These are phyloP conservation scores for Colletotrichum sp. DNA, from an alignment of 2,329 filamentous ascomycete species.

Conservation along the genomic window DNA sequence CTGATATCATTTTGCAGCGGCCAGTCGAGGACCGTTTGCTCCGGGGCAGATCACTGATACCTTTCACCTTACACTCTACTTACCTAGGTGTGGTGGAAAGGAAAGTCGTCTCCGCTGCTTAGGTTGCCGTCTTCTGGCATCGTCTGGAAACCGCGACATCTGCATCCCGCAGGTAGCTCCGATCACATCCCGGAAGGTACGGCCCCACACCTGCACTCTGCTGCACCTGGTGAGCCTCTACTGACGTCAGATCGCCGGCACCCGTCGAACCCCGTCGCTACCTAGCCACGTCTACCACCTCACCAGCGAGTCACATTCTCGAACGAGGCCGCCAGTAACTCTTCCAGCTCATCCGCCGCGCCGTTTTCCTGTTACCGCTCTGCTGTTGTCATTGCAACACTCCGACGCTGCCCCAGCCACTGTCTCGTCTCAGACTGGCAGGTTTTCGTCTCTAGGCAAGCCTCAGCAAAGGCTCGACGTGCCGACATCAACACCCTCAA, in stretches of 20 bases:
- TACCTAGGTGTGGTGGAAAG: not conserved
- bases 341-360: not conserved
- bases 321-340: not conserved
- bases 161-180: not conserved
- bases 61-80: not conserved
- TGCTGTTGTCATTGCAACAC: not conserved
- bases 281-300: not conserved
- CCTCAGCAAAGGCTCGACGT: not conserved
- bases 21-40: constrained; percentile 10
- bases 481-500: not conserved
- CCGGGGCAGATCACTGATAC: not conserved
- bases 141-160: constrained; percentile 8
- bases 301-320: not conserved
- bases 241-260: constrained; percentile 11
- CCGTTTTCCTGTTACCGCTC: not conserved
- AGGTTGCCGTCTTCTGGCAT: constrained; percentile 4
- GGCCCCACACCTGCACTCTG: not conserved
- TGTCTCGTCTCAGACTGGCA: not conserved
- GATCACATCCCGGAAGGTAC: constrained; percentile 1
- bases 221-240: not conserved
- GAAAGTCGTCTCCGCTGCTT: not conserved
- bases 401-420: not conserved
- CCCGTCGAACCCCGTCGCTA: too few relatives aligned
- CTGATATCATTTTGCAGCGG: not conserved
- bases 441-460: not conserved